Evolutionary conservation across 495 filamentous ascomycete genomes (phyloP), one percentile per base, ranked within the genome.

Genomic region (Penicilliopsis zonata): DNA sequence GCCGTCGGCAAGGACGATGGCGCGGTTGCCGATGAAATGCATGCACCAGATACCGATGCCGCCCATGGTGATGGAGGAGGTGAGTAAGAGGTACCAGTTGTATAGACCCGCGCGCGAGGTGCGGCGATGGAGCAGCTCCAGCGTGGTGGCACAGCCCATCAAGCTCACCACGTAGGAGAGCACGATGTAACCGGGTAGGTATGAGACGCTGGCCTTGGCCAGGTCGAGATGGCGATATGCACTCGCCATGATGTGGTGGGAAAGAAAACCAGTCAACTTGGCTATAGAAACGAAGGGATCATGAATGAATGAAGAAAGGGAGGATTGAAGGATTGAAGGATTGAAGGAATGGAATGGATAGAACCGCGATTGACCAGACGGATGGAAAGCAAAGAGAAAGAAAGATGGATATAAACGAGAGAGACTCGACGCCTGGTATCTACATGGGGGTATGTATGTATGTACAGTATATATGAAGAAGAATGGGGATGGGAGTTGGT

Each of bases 1-100:
- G 24, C 78, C 79, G 31, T 75, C 32, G 18, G 63, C 74, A 13
- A 94, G 67, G 10, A 73, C 55, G 21, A 86, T 80, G 3, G 86
- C 84, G 13, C 80, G 69, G 41, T 92, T 90, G 17, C 82, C 84
- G 38, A 93, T 78, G 43, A 76, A 93, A 47, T 92, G 86, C 78
- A 82, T 82, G 38, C 69, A 76, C 77, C 76, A 82, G 36, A 88
- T 86, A n/a, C 80, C 73, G 19, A 90, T 70, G 0, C 80, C 80
- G 1, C 84, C 86, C 78, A 93, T 85, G 5, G 76, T 67, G 5
- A 85, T 59, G 2, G 85, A 74, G 12, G 82, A 77, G 18, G 69
- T 74, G 2, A 76, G 46, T 1, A 92, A 66, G 4, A 88, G 26
- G 12, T 28, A 81, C 76, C 81, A 77, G 46, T 86, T 86, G 53